Base-by-base conservation (phyloP, 2,329 filamentous ascomycete genomes). In the Clonostachys rhizophaga region DNA sequence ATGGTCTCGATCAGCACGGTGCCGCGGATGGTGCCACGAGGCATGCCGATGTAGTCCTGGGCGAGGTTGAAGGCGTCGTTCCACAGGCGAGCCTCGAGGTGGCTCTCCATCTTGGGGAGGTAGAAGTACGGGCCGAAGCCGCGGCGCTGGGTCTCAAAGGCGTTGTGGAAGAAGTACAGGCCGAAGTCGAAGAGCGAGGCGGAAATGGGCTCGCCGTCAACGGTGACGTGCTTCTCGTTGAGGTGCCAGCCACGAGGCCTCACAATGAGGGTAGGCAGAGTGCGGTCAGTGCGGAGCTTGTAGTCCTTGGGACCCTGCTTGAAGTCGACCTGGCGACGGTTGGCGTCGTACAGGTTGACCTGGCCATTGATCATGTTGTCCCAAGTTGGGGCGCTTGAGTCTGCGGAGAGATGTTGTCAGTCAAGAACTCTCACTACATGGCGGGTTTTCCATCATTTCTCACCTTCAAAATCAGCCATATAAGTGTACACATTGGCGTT, bases 311-410 rank as follows among this genome's bases (percentile, higher is more conserved):
- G 76, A 53, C 91, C 91, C 63, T 91, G 87, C 78, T 94, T 95
- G 79, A 97, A 97, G 75, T 97, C 92, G 58, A 97, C 84, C 71
- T 96, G 88, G 58, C 83, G 86, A 61, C 94, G 89, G 64, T 95
- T 91, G 56, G 91, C 94, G 61, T 97, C 94, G 75, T 96, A 95
- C 49, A 99, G 81, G 76, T 97, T 99, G 56, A 96, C 85, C 72
- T 99, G 94, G 53, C 94, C 94, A 58, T 94, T 95, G 75, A 97
- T 86, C 91, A 97, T 97, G 76, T 97, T 97, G 56, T 96, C 91
- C 94, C 94, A 99, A 40, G 94, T 96, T 20, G 94, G 94, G 20
- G 94, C 91, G 62, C 81, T 94, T 7, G 94, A 96, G 69, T 97
- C 91, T 30, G 24, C 4, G 9, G 24, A 30, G 24, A 10, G 24